Evolutionary conservation across 129 eudicot genomes (phyloP).

Genomic region (Pittosporum tobira): DNA sequence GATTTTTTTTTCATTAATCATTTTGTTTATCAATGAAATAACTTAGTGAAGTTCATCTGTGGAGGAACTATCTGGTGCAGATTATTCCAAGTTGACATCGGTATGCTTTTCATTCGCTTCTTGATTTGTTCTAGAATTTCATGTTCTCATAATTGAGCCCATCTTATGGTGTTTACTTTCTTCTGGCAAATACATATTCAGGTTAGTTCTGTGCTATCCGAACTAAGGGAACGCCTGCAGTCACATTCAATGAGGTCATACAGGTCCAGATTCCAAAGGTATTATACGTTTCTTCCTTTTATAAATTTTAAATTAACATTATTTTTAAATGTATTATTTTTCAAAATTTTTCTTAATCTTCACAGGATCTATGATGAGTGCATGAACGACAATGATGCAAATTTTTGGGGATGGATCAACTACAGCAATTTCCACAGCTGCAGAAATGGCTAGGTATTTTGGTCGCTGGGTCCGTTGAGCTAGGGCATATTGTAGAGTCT

Average conservation of each 20-base stretch:
- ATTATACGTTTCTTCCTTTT: too few species aligned
- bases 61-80: constrained; percentile 88
- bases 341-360: constrained; percentile 10
- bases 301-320: too few species aligned
- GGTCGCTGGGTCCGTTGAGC: constrained; percentile 72
- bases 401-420: constrained; percentile 81
- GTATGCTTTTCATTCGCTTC: constrained; percentile 37
- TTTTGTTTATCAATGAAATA: too few species aligned
- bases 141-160: background rate
- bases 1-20: too few species aligned
- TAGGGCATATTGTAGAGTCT: constrained; percentile 93
- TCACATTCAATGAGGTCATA: constrained; percentile 98
- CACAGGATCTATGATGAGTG: constrained; percentile 72
- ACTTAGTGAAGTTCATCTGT: constrained; percentile 86
- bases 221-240: constrained; percentile 74
- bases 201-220: constrained; percentile 95
- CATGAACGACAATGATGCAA: constrained; percentile 51
- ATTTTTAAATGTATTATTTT: too few species aligned
- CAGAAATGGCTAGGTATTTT: constrained; percentile 93
- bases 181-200: constrained; percentile 72
- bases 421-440: constrained; percentile 83
- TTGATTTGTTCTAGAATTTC: constrained; percentile 10
- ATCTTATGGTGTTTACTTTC: constrained; percentile 51
- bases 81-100: constrained; percentile 96
- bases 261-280: constrained; percentile 92